Base-by-base conservation (phyloP, 208 protist species). In the Acanthamoeba lenticulata region DNA sequence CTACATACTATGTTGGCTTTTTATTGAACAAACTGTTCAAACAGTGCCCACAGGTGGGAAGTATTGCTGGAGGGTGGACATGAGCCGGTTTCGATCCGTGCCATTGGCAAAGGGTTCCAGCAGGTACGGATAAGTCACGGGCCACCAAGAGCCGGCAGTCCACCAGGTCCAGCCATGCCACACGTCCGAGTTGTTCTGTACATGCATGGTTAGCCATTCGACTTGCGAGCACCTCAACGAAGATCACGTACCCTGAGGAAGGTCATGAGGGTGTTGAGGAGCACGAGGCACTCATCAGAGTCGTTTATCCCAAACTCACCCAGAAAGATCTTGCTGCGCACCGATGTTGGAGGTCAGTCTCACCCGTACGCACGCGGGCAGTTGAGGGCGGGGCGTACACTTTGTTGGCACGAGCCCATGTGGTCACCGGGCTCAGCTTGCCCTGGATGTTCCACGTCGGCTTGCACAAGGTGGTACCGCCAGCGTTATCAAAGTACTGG, bases 281-380 rank as follows among this genome's bases (percentile, higher is more conserved):
- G 45, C 15, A 6, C n/a, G 13, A 83, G 72, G 72, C 72, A 83
- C 19, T 83, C n/a, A 17, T 83, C 72, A 3, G 72, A 83, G 72
- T 83, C 72, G 42, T 83, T 83, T 32, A 83, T 83, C 24, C 72
- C 72, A 38, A 83, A 83, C 34, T 32, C 24, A 19, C 38, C 72
- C 72, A 83, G 36, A 38, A 83, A 83, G n/a, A 72, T 29, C 62
- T 72, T 72, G 38, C 52, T 60, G 52, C 52, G n/a, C 52, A 3
- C 3, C 11, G 47, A 24, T 55, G 47, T 19, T 24, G 11, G 21
- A n/a, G n/a, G n/a, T n/a, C n/a, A n/a, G n/a, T n/a, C n/a, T n/a
- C n/a, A n/a, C n/a, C n/a, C n/a, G n/a, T n/a, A n/a, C n/a, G n/a
- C n/a, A n/a, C n/a, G n/a, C n/a, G n/a, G 17, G 6, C 1, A 17